Evolutionary conservation across 352 stramenopile species (phyloP), one percentile per base, ranked within the genome.

Genomic region (Phytopythium oedochilum): DNA sequence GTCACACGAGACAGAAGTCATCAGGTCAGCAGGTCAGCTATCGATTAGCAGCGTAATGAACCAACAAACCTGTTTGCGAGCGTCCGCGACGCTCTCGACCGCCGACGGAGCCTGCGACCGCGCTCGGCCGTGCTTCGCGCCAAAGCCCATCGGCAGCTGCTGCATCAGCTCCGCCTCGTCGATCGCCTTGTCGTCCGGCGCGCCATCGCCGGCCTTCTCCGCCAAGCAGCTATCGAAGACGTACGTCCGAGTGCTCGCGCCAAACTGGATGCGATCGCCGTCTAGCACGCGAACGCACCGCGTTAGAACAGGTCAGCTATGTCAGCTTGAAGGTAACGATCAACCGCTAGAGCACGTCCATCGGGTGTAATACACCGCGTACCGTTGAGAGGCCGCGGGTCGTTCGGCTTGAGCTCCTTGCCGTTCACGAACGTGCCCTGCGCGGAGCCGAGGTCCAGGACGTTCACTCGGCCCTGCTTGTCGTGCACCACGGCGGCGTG

Each of bases 391-490:
- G 43, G 40, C 17, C 49, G 53, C 0, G 78, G 76, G 49, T 75
- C 59, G 42, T 89, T 69, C 0, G 70, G 64, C 20, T 74, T 53
- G 26, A 96, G 77, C 56, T 87, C 75, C 36, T 76, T 46, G 40
- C 61, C 81, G 56, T 95, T 92, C 36, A 96, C 55, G 31, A 90
- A 92, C 36, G 86, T 91, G 40, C 86, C 88, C 57, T 97, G 87
- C n/a, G 76, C 80, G 3, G 85, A 95, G 7, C 70, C 73, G 20
- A 96, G 68, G 61, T 96, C 88, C 57, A 93, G 61, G 14, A 94
- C 57, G 22, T 63, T 74, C 0, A 96, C 36, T 1, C 63, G 53
- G 3, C 70, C 75, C 7, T 83, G 50, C 28, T 78, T 70, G 50
- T 86, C 64, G 56, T 96, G 83, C 25, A 86, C 73, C 38, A 96